Percentiles rank a stretch among this genome's conserved stretches.
These are phyloP conservation scores for Dentiscutata heterogama DNA, from an alignment of 371 early-diverging fungal genomes.

Conservation along the genomic window DNA sequence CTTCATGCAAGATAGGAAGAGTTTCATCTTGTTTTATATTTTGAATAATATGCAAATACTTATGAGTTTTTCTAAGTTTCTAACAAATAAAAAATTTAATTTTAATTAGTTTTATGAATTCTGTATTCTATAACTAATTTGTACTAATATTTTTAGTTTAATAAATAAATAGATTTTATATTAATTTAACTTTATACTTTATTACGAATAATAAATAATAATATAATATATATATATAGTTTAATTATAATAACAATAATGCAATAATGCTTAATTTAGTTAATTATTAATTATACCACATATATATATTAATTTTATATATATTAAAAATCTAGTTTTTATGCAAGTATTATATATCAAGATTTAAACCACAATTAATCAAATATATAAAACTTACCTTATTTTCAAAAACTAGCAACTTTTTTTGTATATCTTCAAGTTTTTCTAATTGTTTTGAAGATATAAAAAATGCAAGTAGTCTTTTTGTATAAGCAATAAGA, in stretches of 20 bases:
- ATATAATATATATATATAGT: background rate
- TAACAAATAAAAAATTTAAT: background rate
- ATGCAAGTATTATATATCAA: too few relatives aligned
- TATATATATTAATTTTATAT: background rate
- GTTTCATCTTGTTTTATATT: background rate
- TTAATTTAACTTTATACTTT: background rate
- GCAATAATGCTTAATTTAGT: too few relatives aligned
- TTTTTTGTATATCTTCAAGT: conserved; percentile 6
- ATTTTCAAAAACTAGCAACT: too few relatives aligned
- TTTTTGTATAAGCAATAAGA: background rate
- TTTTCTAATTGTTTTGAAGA: background rate
- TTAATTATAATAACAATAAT: too few relatives aligned
- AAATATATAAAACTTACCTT: too few relatives aligned
- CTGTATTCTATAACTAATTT: background rate
- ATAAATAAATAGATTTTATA: background rate
- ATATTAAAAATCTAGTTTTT: too few relatives aligned
- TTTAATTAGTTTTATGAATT: background rate
- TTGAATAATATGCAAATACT: background rate
- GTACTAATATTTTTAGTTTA: too few relatives aligned
- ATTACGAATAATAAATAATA: background rate
- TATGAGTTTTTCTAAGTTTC: background rate
- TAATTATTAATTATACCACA: background rate
- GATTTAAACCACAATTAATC: too few relatives aligned
- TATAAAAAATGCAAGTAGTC: conserved; percentile 4
- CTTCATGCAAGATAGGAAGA: background rate